These are phyloP conservation scores for Anthoceros angustus DNA, from an alignment of 225 moss, liverwort and hornwort species.

Conservation along the genomic window DNA sequence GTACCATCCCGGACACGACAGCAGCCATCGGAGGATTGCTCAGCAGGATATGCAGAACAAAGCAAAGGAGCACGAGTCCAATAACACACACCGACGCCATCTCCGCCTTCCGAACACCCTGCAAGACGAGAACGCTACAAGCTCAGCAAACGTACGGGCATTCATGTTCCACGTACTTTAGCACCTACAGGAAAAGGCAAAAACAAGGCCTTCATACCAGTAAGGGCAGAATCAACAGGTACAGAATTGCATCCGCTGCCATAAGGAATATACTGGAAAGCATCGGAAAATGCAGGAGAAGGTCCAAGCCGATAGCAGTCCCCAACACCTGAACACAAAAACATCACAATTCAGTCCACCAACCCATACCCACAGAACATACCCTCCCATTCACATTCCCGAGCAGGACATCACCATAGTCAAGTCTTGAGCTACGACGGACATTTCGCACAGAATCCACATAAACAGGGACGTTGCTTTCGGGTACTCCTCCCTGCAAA, in stretches of 20 bases:
- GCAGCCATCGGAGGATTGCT: slow-evolving; percentile 30
- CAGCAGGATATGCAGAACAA: slow-evolving; percentile 36
- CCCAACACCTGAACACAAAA: slow-evolving; percentile 55
- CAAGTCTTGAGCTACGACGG: slow-evolving; percentile 57
- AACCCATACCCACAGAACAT: neutral
- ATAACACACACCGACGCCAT: slow-evolving; percentile 38
- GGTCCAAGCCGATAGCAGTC: slow-evolving; percentile 61
- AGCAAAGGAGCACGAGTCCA: slow-evolving; percentile 49
- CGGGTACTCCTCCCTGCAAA: slow-evolving; percentile 75
- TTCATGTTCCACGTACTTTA: no score
- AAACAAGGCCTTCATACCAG: slow-evolving; percentile 29
- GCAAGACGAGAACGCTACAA: slow-evolving; percentile 5
- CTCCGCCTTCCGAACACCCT: slow-evolving; percentile 50
- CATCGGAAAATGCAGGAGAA: slow-evolving; percentile 45
- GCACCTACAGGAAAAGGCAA: neutral
- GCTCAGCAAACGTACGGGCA: neutral
- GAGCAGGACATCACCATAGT: slow-evolving; percentile 36
- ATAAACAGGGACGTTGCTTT: slow-evolving; percentile 40
- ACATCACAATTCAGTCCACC: neutral
- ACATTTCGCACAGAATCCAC: slow-evolving; percentile 64
- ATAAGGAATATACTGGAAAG: slow-evolving; percentile 46
- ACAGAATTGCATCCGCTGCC: slow-evolving; percentile 44
- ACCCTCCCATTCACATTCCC: neutral
- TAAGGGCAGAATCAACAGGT: slow-evolving; percentile 36
- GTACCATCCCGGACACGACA: slow-evolving; percentile 38